Evolutionary conservation across 1,284 basidiomycete species (phyloP).

Genomic region (Rhodotorula sp.): DNA sequence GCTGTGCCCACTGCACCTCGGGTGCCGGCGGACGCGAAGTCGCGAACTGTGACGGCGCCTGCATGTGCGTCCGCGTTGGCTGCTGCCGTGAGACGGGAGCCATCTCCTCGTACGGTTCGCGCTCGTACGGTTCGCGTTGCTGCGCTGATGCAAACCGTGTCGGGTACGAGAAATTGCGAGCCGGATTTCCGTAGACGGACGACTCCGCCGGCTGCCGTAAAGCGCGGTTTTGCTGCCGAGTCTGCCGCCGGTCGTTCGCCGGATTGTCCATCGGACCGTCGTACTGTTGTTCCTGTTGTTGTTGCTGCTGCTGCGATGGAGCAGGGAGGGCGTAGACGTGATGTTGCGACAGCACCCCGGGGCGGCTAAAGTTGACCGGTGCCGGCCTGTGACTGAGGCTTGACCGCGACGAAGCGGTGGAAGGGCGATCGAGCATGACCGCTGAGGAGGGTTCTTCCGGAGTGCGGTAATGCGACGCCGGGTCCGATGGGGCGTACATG

Average conservation of each 20-base stretch:
- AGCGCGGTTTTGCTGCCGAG: not conserved
- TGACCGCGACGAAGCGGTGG: not conserved
- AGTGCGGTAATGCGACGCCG: slow-evolving; percentile 15
- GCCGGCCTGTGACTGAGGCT: not conserved
- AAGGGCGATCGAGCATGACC: slow-evolving; percentile 17
- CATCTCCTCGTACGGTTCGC: slow-evolving; percentile 2
- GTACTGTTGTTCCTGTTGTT: not conserved
- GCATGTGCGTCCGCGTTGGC: not conserved
- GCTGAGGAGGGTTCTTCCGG: slow-evolving; percentile 16
- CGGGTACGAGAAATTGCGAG: slow-evolving; percentile 37
- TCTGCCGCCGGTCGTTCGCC: not conserved
- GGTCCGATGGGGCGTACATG: slow-evolving; percentile 20
- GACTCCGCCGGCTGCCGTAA: not conserved
- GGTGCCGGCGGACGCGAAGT: not conserved
- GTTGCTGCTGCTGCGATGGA: no score
- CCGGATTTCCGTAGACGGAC: not conserved
- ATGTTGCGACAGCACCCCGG: not conserved
- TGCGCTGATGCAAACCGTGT: slow-evolving; percentile 25
- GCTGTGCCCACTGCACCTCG: slow-evolving; percentile 2
- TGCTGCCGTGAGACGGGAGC: not conserved
- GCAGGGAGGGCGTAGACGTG: not conserved
- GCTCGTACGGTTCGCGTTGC: slow-evolving; percentile 6
- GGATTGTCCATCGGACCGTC: not conserved
- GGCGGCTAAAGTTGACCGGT: not conserved
- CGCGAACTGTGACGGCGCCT: slow-evolving; percentile 4